These are phyloP conservation scores for Ploettnerulaceae sp. DNA, from an alignment of 2,329 filamentous ascomycete genomes.

Conservation along the genomic window DNA sequence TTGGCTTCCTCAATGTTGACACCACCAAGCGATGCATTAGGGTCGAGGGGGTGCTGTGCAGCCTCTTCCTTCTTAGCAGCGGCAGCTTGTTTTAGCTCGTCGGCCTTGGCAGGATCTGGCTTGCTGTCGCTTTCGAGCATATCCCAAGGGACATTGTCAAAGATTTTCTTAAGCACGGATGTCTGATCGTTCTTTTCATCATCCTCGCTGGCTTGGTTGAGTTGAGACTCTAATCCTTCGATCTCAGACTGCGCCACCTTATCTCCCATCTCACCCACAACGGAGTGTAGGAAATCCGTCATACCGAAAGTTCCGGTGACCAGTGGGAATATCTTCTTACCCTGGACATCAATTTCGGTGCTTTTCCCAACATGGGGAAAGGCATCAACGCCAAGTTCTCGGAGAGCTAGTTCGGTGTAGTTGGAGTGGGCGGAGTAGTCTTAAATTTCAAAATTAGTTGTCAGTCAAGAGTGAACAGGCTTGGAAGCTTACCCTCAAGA, in stretches of 20 bases:
- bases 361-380: conserved; percentile 79
- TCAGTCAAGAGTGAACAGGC: too few species aligned
- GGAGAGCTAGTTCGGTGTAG: conserved; percentile 79
- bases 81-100: conserved; percentile 8
- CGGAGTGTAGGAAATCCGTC: conserved; percentile 84
- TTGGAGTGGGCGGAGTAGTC: conserved; percentile 91
- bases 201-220: conserved; percentile 7
- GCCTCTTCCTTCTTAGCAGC: conserved; percentile 9
- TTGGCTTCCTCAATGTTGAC: conserved; percentile 14
- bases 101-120: conserved; percentile 10
- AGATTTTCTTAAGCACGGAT: conserved; percentile 7
- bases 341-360: conserved; percentile 63
- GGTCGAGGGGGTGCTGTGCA: conserved; percentile 39
- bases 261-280: conserved; percentile 72
- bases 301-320: conserved; percentile 90
- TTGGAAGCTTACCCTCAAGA: conserved; percentile 14
- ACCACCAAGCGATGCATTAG: conserved; percentile 57
- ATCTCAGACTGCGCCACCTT: conserved; percentile 63
- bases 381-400: conserved; percentile 75
- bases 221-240: conserved; percentile 11
- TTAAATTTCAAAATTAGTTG: too few species aligned
- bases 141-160: conserved; percentile 14
- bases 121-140: conserved; percentile 11
- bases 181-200: conserved; percentile 11
- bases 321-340: conserved; percentile 68